Evolutionary conservation across 441 rosid species (phyloP), one percentile per base, ranked within the genome.

Genomic region (Metrosideros polymorpha): DNA sequence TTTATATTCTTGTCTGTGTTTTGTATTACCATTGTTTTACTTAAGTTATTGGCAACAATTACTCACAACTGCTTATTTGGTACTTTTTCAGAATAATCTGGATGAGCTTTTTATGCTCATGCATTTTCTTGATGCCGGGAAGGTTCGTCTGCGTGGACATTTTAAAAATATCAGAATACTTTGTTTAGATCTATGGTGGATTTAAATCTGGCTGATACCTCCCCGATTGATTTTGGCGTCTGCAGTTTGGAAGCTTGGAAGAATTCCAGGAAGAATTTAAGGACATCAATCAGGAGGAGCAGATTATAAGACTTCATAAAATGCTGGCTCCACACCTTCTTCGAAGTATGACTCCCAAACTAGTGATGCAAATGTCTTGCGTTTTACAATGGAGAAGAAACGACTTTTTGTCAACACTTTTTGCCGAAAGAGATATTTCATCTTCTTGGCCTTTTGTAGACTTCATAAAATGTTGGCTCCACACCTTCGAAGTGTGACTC

Each of bases 111-210:
- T 97, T 95, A 98, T 98, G 99, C 99, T 98, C 84, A 98, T 98
- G 99, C 99, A 98, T 91, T 97, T 98, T 92, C 99, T 98, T 89
- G 99, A 98, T 92, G 99, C 97, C 82, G 99, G 99, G 89, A 98
- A 98, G 99, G 99, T 97, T 89, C 89, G 92, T 90, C 82, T 76
- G 49, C 76, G 53, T 82, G 42, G 82, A 43, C 86, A 86, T 84
- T 87, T 42, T 51, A n/a, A 79, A 82, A 54, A 82, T 87, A 35
- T 61, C 66, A 57, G 53, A 86, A 88, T 59, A 56, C 49, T 42
- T 86, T 83, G 75, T 56, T 75, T 86, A 83, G 84, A 86, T 85
- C 55, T 87, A 82, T 85, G 84, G 82, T 30, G 47, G 25, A 88
- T 52, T 83, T 66, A 61, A 55, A 54, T 71, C 5, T 10, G n/a